phyloP scores from a whole-genome alignment of 108 stramenopile species.

The Licmophora abbreviata region DNA sequence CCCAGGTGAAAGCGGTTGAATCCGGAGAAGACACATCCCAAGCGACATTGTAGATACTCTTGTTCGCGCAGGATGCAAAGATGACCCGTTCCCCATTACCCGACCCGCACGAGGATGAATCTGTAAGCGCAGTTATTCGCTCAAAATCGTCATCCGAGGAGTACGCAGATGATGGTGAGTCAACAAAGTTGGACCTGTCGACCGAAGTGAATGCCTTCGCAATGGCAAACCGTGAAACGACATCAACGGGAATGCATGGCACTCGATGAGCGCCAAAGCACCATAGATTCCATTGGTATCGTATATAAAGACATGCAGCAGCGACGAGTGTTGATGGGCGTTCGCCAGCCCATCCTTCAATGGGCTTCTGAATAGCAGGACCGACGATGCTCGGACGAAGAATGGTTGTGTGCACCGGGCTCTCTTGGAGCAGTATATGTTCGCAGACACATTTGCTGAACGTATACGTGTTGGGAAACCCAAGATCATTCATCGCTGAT shows the following conservation, averaged over 20 bases:
- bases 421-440: slow-evolving; percentile 46
- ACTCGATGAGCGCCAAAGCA: slow-evolving; percentile 50
- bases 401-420: slow-evolving; percentile 47
- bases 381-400: slow-evolving; percentile 85
- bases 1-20: slow-evolving; percentile 54
- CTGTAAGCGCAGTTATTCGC: slow-evolving; percentile 12
- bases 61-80: not conserved
- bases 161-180: slow-evolving; percentile 24
- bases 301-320: slow-evolving; percentile 66
- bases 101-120: not conserved
- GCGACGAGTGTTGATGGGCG: slow-evolving; percentile 84
- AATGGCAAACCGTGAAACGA: slow-evolving; percentile 56
- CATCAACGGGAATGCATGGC: slow-evolving; percentile 78
- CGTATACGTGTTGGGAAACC: slow-evolving; percentile 80
- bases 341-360: slow-evolving; percentile 81
- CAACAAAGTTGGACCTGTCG: slow-evolving; percentile 1
- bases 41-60: slow-evolving; percentile 47
- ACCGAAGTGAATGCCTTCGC: slow-evolving; percentile 37
- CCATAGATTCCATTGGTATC: slow-evolving; percentile 75
- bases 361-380: slow-evolving; percentile 62
- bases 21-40: slow-evolving; percentile 54
- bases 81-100: not conserved
- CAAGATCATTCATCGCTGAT: slow-evolving; percentile 67
- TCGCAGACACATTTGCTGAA: slow-evolving; percentile 87
- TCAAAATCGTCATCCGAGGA: slow-evolving; percentile 16